These are phyloP conservation scores for Casaregolazyma lundiana DNA, from an alignment of 1,139 yeast species.

Conservation along the genomic window DNA sequence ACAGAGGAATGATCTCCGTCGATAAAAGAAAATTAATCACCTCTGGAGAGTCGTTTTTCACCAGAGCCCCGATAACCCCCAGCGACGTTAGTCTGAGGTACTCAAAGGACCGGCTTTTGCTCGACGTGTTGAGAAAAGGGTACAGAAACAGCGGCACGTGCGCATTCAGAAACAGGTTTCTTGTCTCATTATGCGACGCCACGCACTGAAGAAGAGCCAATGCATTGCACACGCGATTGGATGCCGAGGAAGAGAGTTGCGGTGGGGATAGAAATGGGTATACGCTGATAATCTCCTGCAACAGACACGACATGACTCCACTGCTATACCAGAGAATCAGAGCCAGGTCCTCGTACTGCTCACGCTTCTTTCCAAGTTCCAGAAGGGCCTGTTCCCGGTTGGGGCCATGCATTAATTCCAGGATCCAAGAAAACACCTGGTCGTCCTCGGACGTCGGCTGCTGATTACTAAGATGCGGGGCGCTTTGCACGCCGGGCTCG, in stretches of 20 bases:
- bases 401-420: constrained; percentile 83
- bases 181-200: constrained; percentile 89
- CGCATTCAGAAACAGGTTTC: constrained; percentile 78
- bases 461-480: constrained; percentile 6
- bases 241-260: constrained; percentile 74
- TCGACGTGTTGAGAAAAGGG: constrained; percentile 88
- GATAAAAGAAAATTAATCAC: constrained; percentile 86
- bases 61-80: constrained; percentile 96
- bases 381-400: constrained; percentile 87
- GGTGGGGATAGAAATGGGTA: constrained; percentile 90
- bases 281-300: constrained; percentile 86
- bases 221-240: constrained; percentile 94
- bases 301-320: constrained; percentile 89
- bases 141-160: constrained; percentile 88
- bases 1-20: constrained; percentile 92
- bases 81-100: constrained; percentile 85
- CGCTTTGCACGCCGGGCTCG: constrained; percentile 3
- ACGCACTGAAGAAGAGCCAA: constrained; percentile 92
- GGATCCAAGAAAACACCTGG: constrained; percentile 84
- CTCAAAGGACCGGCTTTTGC: constrained; percentile 89
- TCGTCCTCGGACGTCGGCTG: constrained; percentile 71
- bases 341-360: constrained; percentile 91
- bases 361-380: constrained; percentile 90
- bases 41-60: constrained; percentile 92
- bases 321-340: constrained; percentile 91